Percentiles rank a stretch among this genome's conserved stretches.
phyloP scores from a whole-genome alignment of 1,284 basidiomycete genomes.

The Sanguinoderma infundibulare region DNA sequence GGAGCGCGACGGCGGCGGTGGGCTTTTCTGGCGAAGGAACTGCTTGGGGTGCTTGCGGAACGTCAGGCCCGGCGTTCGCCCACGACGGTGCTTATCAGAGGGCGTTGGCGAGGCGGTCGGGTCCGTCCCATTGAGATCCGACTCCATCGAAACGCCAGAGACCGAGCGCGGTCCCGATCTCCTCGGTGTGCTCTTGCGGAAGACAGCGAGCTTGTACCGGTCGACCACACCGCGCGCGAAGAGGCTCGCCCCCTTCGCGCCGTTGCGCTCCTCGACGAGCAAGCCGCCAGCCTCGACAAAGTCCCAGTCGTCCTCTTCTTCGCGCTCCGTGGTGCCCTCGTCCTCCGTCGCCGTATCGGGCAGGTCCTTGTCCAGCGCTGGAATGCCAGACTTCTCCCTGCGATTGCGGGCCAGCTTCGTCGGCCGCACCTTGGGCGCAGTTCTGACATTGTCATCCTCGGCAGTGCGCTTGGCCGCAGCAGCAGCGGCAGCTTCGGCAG shows the following conservation, averaged over 20 bases:
- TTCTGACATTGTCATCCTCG: conserved; percentile 24
- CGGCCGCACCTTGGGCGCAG: conserved; percentile 36
- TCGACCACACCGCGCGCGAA: conserved; percentile 87
- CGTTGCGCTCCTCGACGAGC: conserved; percentile 80
- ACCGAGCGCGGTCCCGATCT: conserved; percentile 46
- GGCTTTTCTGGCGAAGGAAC: conserved; percentile 72
- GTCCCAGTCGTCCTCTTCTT: conserved; percentile 86
- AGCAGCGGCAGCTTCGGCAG: conserved; percentile 20
- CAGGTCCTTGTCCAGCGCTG: conserved; percentile 72
- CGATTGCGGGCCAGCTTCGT: conserved; percentile 43
- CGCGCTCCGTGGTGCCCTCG: conserved; percentile 53
- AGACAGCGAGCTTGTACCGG: conserved; percentile 79
- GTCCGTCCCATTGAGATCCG: conserved; percentile 42
- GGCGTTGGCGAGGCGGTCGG: conserved; percentile 47
- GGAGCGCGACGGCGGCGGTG: conserved; percentile 60
- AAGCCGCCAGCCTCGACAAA: conserved; percentile 68
- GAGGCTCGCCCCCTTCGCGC: conserved; percentile 72
- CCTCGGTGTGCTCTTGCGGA: conserved; percentile 76
- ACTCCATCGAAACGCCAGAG: conserved; percentile 62
- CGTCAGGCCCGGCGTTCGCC: conserved; percentile 65
- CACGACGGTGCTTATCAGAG: conserved; percentile 64
- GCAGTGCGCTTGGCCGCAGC: conserved; percentile 23
- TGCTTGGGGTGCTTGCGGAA: conserved; percentile 73
- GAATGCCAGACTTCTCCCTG: conserved; percentile 78
- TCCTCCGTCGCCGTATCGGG: conserved; percentile 63